Evolutionary conservation across 352 stramenopile species (phyloP), one percentile per base, ranked within the genome.

Genomic region (Pythium sukuiense): DNA sequence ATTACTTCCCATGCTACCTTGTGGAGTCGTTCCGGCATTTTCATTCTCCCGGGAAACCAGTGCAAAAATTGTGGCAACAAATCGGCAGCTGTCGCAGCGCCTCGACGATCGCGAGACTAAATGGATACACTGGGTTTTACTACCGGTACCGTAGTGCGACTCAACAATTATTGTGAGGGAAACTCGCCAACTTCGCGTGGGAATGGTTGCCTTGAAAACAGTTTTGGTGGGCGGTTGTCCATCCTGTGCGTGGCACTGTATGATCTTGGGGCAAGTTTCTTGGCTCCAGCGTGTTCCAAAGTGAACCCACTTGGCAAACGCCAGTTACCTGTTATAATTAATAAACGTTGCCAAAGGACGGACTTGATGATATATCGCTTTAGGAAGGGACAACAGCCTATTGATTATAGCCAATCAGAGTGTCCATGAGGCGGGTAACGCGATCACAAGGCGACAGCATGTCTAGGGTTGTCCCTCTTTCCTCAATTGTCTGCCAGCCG

Each of bases 401-500:
- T 6, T 13, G 43, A 43, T 59, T 53, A 45, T 30, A 53, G 29
- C 59, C 59, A 65, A 65, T 65, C 59, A 48, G 6, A 52, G 26
- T 11, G 30, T 12, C 12, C 3, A 7, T 49, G 29, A 24, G 2
- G 20, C 20, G 5, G 24, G 59, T 65, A 65, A 65, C 59, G 59
- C 59, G 59, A 65, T 65, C 59, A 53, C 13, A 0, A 35, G 58
- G n/a, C 55, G 30, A 61, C 24, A 61, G 14, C 53, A 59, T 59
- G 53, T 33, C 53, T 46, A 41, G 35, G 56, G 56, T 43, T 41
- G 43, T 43, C 32, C 35, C 52, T 45, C 29, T 2, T 29, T 26
- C 52, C 52, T 58, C 52, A 29, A 32, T 48, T 33, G 20, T 18
- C 20, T 59, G 20, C 11, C 35, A 8, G 20, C 20, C 20, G 20